Base-by-base conservation (phyloP, 202 grass and related monocot species). In the Hordeum pubiflorum region DNA sequence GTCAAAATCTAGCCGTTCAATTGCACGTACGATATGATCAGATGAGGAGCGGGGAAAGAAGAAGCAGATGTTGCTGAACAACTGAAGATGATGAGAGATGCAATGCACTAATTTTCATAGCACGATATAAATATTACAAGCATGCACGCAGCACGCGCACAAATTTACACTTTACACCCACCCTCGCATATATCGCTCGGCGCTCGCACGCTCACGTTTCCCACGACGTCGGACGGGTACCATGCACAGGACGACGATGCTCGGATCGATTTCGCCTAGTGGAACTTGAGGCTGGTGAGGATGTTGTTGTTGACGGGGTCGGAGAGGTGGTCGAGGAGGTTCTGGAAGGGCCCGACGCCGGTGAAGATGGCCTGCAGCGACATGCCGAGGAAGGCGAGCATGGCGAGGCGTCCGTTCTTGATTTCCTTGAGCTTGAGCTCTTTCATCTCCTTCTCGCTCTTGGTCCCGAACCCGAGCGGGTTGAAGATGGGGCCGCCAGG, bases 341-440 rank as follows among this genome's bases (percentile, higher is more conserved):
- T 98, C 90, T 98, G 90, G 68, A 34, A 88, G 0, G 96, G 96
- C 0, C 96, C 96, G 2, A 88, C 92, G 20, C 96, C 92, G 50
- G 92, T 95, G 54, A 91, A 82, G 67, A 85, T 69, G 0, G 72
- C 96, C 87, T 98, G 92, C 4, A 85, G 44, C 33, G 91, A 93
- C 87, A 82, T 95, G 0, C 95, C 95, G 2, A 98, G 74, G 55
- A 98, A 84, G 26, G 94, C 94, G 24, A 97, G 89, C 94, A 97
- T 97, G 52, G 94, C 91, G 52, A 97, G 80, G 18, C 91, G 84
- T 9, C 91, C 94, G 87, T 97, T 97, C 86, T 97, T 97, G 43
- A 97, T 97, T 78, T 97, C 94, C 90, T 94, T 97, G 48, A 94
- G 67, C 88, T 94, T 97, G 48, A 97, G 58, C 11, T 97, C 94